Evolutionary conservation across 116 monocot genomes (phyloP).

Genomic region (Cymodocea nodosa): DNA sequence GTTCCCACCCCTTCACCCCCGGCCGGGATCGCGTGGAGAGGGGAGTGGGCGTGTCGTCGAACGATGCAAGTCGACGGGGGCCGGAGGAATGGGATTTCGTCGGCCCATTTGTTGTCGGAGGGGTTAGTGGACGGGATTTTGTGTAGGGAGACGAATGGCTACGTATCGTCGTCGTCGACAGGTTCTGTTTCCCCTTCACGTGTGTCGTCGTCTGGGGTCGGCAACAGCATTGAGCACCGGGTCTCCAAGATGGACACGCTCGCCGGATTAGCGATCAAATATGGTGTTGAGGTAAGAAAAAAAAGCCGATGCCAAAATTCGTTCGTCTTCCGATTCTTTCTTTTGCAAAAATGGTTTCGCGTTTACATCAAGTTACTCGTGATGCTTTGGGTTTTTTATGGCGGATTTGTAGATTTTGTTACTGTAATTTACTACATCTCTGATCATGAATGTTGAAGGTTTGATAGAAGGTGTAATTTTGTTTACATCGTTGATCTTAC

Average conservation of each 20-base stretch:
- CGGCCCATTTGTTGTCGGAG: not conserved
- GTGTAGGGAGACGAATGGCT: not conserved
- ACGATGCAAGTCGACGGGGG: constrained; percentile 11
- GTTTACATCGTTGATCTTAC: not conserved
- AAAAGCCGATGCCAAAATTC: too few species aligned
- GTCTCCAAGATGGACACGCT: constrained; percentile 86
- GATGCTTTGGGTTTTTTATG: not conserved
- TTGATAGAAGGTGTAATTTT: not conserved
- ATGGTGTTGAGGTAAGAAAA: constrained; percentile 79
- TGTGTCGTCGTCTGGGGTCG: constrained; percentile 4
- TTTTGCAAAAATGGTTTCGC: not conserved
- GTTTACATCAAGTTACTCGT: not conserved
- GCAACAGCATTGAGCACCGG: constrained; percentile 53
- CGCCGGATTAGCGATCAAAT: constrained; percentile 86
- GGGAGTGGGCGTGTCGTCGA: not conserved
- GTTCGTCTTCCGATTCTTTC: not conserved
- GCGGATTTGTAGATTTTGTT: not conserved
- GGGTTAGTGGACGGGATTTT: not conserved
- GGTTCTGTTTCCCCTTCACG: constrained; percentile 13
- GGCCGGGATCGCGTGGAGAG: too few species aligned
- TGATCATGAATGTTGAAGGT: not conserved
- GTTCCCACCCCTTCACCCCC: not conserved
- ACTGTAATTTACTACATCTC: not conserved
- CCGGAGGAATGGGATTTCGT: constrained; percentile 5
- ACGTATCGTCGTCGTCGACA: not conserved